Base-by-base conservation (phyloP, 345 rosid species). In the Odontarrhena argentea region DNA sequence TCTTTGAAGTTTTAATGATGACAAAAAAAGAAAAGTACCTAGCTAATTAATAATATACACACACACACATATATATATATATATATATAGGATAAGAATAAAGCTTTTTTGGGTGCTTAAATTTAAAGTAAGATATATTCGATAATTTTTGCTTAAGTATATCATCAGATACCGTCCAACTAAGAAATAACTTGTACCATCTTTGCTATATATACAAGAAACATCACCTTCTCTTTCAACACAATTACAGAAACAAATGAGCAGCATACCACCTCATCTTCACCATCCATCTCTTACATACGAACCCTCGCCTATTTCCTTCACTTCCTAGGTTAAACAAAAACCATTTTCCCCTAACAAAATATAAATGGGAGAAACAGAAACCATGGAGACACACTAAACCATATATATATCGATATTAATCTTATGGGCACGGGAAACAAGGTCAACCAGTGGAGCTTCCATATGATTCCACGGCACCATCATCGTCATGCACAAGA, bases 321-420 rank as follows among this genome's bases (percentile, higher is more conserved):
- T 54, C 63, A 67, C 69, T 74, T 60, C 61, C 53, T 74, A 74
- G 53, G 55, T 26, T 12, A 66, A 44, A 43, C 28, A 53, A 40
- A 54, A 54, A 12, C 11, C 37, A 57, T 35, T 51, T 58, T 49
- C 67, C 45, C 8, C 26, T 6, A 58, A 58, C 26, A 18, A 56
- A 64, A 64, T 9, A 43, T 55, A 46, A 25, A 67, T 74, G 72
- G 73, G 73, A 53, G 73, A 67, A 61, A 67, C 72, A 74, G 77
- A 74, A 53, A 74, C 73, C 77, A 74, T 74, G 77, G 25, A 43
- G 22, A 67, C 12, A 54, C 46, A 74, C 58, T 67, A 73, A 35
- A 59, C 56, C 63, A 12, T 30, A 25, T 32, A 9, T 71, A 51
- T 18, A 62, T 30, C 32, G 8, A 41, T 72, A 57, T 25, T 63